Percentiles rank a stretch among this genome's conserved stretches.
Evolutionary conservation across 306 rosid species (phyloP).

Genomic region (Castanea sativa): DNA sequence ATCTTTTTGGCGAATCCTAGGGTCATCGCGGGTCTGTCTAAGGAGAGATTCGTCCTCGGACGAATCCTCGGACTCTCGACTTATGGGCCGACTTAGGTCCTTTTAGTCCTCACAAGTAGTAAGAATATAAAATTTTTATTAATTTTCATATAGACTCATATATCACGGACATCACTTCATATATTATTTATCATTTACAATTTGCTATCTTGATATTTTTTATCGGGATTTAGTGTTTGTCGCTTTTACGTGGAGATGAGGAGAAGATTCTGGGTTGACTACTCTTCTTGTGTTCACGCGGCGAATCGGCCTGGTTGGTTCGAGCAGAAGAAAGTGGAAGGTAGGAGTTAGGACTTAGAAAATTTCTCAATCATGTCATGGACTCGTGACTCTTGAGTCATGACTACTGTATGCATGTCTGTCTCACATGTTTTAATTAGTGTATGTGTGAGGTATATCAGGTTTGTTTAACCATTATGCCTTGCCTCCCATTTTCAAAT

Average conservation of each 20-base stretch:
- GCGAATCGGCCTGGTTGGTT: neutral
- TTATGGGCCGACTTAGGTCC: too few species aligned
- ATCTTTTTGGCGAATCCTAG: too few species aligned
- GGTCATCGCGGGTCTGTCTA: too few species aligned
- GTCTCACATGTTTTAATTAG: neutral
- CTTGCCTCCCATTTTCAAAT: too few species aligned
- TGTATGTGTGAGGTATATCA: neutral
- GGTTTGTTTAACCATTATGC: neutral
- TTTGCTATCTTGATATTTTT: too few species aligned
- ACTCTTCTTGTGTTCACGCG: neutral
- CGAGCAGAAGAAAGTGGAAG: neutral
- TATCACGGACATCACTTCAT: too few species aligned
- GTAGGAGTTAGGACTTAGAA: neutral
- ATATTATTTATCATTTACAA: too few species aligned
- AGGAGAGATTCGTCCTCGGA: too few species aligned
- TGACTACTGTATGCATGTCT: neutral
- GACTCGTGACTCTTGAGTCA: neutral
- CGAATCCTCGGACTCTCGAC: too few species aligned
- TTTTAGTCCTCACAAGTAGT: too few species aligned
- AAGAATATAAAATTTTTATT: too few species aligned
- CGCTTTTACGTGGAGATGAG: neutral
- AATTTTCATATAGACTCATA: too few species aligned
- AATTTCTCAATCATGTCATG: neutral
- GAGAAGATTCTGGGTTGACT: conserved; percentile 7
- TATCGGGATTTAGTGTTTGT: neutral